A percentile compares a stretch with the other conserved stretches of the same genome.
These are phyloP conservation scores for Carex littledalei DNA, from an alignment of 176 grass and related monocot species.

Conservation along the genomic window DNA sequence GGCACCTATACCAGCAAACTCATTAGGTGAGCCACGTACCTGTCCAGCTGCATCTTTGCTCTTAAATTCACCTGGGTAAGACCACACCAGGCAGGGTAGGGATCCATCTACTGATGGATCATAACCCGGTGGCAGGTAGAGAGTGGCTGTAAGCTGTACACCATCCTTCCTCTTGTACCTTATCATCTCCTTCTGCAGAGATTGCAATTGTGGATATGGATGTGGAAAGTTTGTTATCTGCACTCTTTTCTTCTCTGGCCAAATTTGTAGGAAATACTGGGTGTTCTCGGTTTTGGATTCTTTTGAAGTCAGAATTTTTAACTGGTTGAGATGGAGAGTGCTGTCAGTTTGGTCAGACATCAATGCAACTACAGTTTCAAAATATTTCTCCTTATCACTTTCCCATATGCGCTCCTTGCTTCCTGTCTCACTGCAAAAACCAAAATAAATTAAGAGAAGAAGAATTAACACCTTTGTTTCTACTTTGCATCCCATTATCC, in stretches of 20 bases:
- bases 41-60: conserved; percentile 99
- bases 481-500: neutral
- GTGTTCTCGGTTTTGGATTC: conserved; percentile 99
- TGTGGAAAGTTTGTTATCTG: conserved; percentile 98
- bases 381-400: conserved; percentile 94
- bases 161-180: conserved; percentile 89
- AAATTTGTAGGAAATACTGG: conserved; percentile 86
- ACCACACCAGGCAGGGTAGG: conserved; percentile 92
- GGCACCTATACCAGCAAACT: conserved; percentile 82
- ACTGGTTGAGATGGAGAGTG: conserved; percentile 57
- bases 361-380: conserved; percentile 78
- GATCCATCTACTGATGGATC: conserved; percentile 71
- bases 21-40: conserved; percentile 96
- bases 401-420: conserved; percentile 97
- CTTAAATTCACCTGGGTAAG: conserved; percentile 99
- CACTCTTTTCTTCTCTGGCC: conserved; percentile 83
- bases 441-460: conserved; percentile 13
- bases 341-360: conserved; percentile 90
- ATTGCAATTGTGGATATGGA: conserved; percentile 89
- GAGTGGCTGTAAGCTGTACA: conserved; percentile 90
- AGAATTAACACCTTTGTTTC: conserved; percentile 1
- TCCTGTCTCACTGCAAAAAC: conserved; percentile 75
- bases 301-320: conserved; percentile 92
- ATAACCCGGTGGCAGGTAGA: conserved; percentile 91
- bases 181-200: conserved; percentile 94